Base-by-base conservation (phyloP, 2,329 filamentous ascomycete genomes). In the Colletotrichum euphorbiae region DNA sequence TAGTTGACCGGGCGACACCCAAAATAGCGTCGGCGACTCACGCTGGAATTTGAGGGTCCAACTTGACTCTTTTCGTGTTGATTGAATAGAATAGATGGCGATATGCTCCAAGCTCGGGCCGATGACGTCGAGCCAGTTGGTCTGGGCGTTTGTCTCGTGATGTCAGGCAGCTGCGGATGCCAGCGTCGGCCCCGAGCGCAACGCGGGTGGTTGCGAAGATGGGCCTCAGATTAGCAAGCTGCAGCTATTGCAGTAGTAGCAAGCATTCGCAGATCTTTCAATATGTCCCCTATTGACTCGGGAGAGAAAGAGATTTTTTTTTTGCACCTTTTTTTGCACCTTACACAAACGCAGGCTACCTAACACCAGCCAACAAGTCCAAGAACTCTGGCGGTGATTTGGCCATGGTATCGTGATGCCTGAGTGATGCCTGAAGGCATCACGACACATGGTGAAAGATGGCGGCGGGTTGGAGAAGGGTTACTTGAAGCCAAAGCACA, bases 121-220 rank as follows among this genome's bases (percentile, higher is more conserved):
- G 17, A 68, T 68, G 65, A 68, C 65, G 65, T 68, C 54, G 65
- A 21, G 19, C 11, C 6, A 59, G 24, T 59, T 68, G 65, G 54
- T 55, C 65, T 24, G 55, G 65, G 65, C 61, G 61, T 15, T 36
- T 17, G 65, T 68, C 65, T 68, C 65, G 65, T 68, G 65, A 68
- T 68, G 54, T 68, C 55, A 65, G 48, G 45, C 46, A 65, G 65
- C 61, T 68, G 65, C 65, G 65, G 65, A 68, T 54, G 48, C 40
- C 43, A 65, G 13, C 50, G 19, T 31, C n/a, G 48, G 45, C 33
- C 54, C 64, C 56, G 61, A 59, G 61, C 65, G 61, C 56, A 42
- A 59, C 57, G 57, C 42, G 57, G 21, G 31, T 40, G 54, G 61
- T 54, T 38, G 61, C 61, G 61, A 59, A 46, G 60, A 65, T 68